phyloP scores from a whole-genome alignment of 805 yeast genomes.

The Torulaspora franciscae region DNA sequence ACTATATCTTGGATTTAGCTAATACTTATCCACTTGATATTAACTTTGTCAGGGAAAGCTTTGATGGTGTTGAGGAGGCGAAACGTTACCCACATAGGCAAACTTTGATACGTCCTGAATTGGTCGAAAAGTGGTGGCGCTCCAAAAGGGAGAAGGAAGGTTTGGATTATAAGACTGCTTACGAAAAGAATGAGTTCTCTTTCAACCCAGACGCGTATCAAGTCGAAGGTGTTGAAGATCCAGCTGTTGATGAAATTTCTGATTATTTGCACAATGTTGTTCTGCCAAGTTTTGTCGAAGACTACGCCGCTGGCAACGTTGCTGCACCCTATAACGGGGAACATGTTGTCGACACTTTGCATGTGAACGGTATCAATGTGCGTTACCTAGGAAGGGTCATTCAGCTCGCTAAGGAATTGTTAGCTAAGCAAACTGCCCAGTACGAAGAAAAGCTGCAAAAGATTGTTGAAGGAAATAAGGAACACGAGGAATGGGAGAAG shows the following conservation, averaged over 20 bases:
- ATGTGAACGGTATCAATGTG: slow-evolving; percentile 77
- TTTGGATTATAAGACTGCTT: slow-evolving; percentile 33
- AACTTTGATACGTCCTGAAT: slow-evolving; percentile 76
- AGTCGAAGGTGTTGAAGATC: slow-evolving; percentile 41
- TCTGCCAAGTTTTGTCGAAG: slow-evolving; percentile 53
- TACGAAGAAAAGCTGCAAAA: slow-evolving; percentile 26
- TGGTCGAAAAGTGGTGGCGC: slow-evolving; percentile 87
- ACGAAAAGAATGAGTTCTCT: slow-evolving; percentile 43
- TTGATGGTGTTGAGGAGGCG: slow-evolving; percentile 37
- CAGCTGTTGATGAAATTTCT: slow-evolving; percentile 60
- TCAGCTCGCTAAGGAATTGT: slow-evolving; percentile 31
- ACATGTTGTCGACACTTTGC: slow-evolving; percentile 65
- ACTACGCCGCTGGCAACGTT: slow-evolving; percentile 43
- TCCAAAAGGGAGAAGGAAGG: slow-evolving; percentile 48
- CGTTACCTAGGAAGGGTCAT: slow-evolving; percentile 69
- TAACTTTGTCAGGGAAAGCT: slow-evolving; percentile 60
- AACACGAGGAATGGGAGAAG: slow-evolving; percentile 35
- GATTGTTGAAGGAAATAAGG: slow-evolving; percentile 29
- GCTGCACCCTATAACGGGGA: slow-evolving; percentile 74
- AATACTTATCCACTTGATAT: slow-evolving; percentile 82
- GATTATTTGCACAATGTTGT: slow-evolving; percentile 53
- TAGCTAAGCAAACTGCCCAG: slow-evolving; percentile 21
- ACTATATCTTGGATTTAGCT: slow-evolving; percentile 78
- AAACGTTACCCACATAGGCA: slow-evolving; percentile 78
- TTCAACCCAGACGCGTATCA: slow-evolving; percentile 79